A percentile compares a stretch with the other conserved stretches of the same genome.
phyloP scores from a whole-genome alignment of 768 basidiomycete species.

The Stropharia rugosoannulata region DNA sequence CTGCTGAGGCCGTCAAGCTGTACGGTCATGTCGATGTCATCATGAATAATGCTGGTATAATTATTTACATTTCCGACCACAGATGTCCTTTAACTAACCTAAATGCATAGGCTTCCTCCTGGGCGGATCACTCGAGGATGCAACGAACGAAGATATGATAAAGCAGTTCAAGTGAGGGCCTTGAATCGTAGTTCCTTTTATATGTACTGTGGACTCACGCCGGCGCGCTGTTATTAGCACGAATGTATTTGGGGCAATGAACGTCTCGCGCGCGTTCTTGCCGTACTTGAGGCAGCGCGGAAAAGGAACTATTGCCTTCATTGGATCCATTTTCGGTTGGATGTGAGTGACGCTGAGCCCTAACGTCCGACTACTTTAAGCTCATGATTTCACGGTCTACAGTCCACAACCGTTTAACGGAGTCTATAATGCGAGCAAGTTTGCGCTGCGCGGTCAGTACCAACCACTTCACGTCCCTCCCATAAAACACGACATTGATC shows the following conservation, averaged over 20 bases:
- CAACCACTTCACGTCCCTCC: too few relatives aligned
- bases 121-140: constrained; percentile 31
- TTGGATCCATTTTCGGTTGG: constrained; percentile 43
- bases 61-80: neutral
- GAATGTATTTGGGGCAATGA: constrained; percentile 43
- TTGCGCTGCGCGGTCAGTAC: constrained; percentile 29
- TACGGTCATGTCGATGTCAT: constrained; percentile 44
- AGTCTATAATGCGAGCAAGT: constrained; percentile 39
- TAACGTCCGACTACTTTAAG: neutral
- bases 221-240: constrained; percentile 24
- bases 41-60: constrained; percentile 40
- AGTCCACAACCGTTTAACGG: constrained; percentile 27
- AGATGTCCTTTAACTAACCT: neutral
- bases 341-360: constrained; percentile 14
- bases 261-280: constrained; percentile 43
- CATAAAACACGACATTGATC: neutral
- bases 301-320: constrained; percentile 41
- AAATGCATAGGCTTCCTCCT: constrained; percentile 18
- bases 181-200: too few relatives aligned
- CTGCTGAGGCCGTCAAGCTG: constrained; percentile 24
- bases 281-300: constrained; percentile 43
- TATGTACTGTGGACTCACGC: too few relatives aligned
- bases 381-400: neutral
- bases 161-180: constrained; percentile 31
- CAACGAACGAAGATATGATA: constrained; percentile 39